A percentile compares a stretch with the other conserved stretches of the same genome.
phyloP scores from a whole-genome alignment of 192 early-diverging fungal species.

The Thamnidium elegans region DNA sequence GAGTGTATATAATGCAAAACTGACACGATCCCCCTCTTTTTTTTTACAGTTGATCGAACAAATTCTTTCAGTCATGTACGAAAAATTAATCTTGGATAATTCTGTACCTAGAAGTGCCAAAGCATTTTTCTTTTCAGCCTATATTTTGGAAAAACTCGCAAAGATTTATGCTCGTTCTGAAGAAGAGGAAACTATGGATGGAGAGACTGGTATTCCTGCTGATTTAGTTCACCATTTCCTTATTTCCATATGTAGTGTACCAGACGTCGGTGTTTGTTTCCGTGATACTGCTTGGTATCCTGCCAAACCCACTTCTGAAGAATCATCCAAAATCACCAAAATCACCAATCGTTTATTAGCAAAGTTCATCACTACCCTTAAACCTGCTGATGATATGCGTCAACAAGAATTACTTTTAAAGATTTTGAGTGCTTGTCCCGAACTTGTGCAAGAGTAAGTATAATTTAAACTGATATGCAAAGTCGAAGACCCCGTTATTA shows the following conservation, averaged over 20 bases:
- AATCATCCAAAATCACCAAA: slow-evolving; percentile 27
- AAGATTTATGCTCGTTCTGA: slow-evolving; percentile 57
- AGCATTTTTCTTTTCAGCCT: slow-evolving; percentile 67
- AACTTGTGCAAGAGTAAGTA: slow-evolving; percentile 66
- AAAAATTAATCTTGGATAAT: slow-evolving; percentile 65
- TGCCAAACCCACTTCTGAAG: slow-evolving; percentile 32
- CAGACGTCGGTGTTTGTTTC: slow-evolving; percentile 73
- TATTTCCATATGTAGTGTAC: slow-evolving; percentile 65
- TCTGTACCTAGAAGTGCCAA: slow-evolving; percentile 55
- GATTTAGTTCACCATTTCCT: slow-evolving; percentile 69
- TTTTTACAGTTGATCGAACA: slow-evolving; percentile 46
- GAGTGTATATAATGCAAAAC: not conserved
- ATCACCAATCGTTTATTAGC: slow-evolving; percentile 56
- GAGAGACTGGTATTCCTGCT: slow-evolving; percentile 39
- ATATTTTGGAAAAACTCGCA: slow-evolving; percentile 62
- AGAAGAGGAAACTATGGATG: slow-evolving; percentile 30
- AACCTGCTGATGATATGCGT: slow-evolving; percentile 58
- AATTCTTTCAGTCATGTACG: slow-evolving; percentile 52
- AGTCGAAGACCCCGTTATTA: too few relatives aligned
- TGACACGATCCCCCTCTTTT: not conserved
- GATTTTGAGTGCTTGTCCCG: slow-evolving; percentile 67
- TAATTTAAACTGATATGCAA: not conserved
- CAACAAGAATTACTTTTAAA: slow-evolving; percentile 68
- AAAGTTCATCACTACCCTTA: slow-evolving; percentile 55
- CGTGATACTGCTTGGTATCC: slow-evolving; percentile 78